Percentiles rank a stretch among this genome's conserved stretches.
Conservation (phyloP, 176 grass and related monocot genomes). For the Ensete ventricosum region DNA sequence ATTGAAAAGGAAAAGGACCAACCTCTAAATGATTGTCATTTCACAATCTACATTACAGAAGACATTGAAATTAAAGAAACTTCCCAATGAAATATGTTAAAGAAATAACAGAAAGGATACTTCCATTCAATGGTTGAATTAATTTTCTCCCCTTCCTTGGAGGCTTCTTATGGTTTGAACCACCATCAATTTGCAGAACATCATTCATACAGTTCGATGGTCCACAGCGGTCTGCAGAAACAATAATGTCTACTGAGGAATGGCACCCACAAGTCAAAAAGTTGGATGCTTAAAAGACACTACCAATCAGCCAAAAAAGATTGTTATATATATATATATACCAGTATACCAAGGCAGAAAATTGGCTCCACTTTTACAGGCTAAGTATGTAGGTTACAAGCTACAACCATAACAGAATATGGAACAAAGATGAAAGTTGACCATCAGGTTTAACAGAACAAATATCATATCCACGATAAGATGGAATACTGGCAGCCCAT, state of each 20-base stretch:
- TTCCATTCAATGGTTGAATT: constrained; percentile 46
- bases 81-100: constrained; percentile 10
- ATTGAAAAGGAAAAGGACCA: background rate
- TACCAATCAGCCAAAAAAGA: background rate
- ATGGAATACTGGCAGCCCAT: too few species aligned
- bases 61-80: background rate
- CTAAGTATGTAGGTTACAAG: too few species aligned
- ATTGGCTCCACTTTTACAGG: background rate
- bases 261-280: background rate
- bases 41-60: background rate
- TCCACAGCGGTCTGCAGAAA: constrained; percentile 41
- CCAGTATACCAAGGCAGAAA: background rate
- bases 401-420: too few species aligned
- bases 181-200: constrained; percentile 26
- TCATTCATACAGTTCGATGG: constrained; percentile 28
- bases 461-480: too few species aligned
- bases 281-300: background rate
- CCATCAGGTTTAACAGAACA: too few species aligned
- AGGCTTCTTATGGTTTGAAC: constrained; percentile 36
- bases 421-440: too few species aligned
- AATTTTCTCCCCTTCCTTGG: constrained; percentile 58
- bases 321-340: background rate
- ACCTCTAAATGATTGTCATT: background rate
- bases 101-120: constrained; percentile 36
- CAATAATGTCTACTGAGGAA: background rate